These are phyloP conservation scores for Scheffersomyces illinoinensis DNA, from an alignment of 1,139 yeast genomes.

Conservation along the genomic window DNA sequence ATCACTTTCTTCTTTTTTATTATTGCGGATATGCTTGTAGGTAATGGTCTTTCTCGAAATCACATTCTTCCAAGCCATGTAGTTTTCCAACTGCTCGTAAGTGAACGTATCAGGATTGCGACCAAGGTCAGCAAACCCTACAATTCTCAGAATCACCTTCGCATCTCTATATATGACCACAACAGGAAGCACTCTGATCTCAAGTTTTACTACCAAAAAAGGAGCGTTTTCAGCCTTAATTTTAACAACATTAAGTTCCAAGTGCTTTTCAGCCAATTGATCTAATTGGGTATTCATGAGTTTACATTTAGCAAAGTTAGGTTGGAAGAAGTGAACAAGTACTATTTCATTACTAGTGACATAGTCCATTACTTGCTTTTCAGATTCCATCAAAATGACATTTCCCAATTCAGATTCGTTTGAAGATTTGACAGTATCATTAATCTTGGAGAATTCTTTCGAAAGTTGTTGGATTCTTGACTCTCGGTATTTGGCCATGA, in stretches of 20 bases:
- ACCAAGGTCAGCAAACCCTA: conserved; percentile 68
- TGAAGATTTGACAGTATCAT: conserved; percentile 26
- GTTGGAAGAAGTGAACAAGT: conserved; percentile 67
- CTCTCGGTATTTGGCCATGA: conserved; percentile 42
- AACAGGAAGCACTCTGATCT: conserved; percentile 69
- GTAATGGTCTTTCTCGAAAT: conserved; percentile 36
- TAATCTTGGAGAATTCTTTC: conserved; percentile 43
- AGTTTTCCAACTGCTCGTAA: conserved; percentile 47
- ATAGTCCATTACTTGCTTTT: conserved; percentile 55
- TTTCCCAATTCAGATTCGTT: conserved; percentile 43
- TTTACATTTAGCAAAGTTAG: conserved; percentile 59
- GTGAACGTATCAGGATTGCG: conserved; percentile 30
- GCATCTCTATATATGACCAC: conserved; percentile 65
- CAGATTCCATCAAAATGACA: conserved; percentile 43
- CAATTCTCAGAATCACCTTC: conserved; percentile 54
- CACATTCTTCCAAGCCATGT: conserved; percentile 31
- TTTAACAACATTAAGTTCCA: conserved; percentile 53
- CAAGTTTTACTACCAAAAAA: conserved; percentile 63
- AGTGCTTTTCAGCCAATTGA: conserved; percentile 55
- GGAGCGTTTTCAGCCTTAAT: conserved; percentile 71
- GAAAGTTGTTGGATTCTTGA: conserved; percentile 49
- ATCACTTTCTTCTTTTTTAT: conserved; percentile 13
- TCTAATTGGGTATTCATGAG: conserved; percentile 54
- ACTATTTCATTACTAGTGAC: conserved; percentile 46
- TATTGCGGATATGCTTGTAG: conserved; percentile 17